Evolutionary conservation across 257 asterid genomes (phyloP).

Genomic region (Petrea volubilis): DNA sequence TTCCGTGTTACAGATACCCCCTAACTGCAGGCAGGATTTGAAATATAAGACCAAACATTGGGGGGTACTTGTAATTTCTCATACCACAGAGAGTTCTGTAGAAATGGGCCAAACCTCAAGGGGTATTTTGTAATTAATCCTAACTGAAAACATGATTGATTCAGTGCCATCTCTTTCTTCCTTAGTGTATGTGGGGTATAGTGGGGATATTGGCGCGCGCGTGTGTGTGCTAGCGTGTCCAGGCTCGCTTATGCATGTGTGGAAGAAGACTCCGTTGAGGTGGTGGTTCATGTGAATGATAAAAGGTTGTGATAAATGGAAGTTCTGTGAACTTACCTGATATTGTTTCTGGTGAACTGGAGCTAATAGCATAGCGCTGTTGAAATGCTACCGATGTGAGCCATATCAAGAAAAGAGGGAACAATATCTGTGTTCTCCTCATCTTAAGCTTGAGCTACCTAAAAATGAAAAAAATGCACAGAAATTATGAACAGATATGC

Average conservation of each 20-base stretch:
- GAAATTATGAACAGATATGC: slow-evolving; percentile 24
- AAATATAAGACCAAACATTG: background rate
- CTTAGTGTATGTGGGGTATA: background rate
- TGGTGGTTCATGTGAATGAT: background rate
- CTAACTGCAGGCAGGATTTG: no score
- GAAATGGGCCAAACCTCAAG: background rate
- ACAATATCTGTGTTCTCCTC: slow-evolving; percentile 31
- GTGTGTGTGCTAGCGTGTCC: no score
- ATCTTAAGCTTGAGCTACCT: slow-evolving; percentile 29
- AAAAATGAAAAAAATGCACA: slow-evolving; percentile 19
- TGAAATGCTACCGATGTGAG: slow-evolving; percentile 37
- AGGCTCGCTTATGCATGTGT: no score
- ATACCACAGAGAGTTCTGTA: background rate
- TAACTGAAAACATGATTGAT: background rate
- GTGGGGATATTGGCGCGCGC: no score
- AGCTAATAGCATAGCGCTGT: slow-evolving; percentile 23
- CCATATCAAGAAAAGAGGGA: slow-evolving; percentile 42
- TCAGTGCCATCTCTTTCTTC: background rate
- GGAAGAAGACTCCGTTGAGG: background rate
- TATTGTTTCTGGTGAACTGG: slow-evolving; percentile 37
- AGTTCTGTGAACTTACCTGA: slow-evolving; percentile 35
- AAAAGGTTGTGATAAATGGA: background rate
- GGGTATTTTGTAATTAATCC: no score
- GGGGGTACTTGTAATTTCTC: background rate
- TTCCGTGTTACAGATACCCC: no score